Evolutionary conservation across 2,329 filamentous ascomycete species (phyloP).

Genomic region (Verticillium dahliae): DNA sequence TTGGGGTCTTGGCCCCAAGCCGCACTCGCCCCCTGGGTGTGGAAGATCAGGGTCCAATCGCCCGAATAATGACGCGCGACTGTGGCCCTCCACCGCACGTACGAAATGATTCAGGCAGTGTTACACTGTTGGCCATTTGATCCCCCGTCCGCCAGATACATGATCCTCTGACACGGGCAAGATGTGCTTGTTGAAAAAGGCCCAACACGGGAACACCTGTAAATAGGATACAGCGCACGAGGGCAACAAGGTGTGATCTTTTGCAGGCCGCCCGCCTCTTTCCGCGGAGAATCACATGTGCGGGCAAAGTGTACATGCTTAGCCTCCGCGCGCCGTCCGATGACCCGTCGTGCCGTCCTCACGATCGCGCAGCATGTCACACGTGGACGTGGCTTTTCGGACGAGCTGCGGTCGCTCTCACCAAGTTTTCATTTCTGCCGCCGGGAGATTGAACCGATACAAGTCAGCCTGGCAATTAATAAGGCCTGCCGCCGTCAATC

Average conservation of each 20-base stretch:
- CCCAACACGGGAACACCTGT: not conserved
- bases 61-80: not conserved
- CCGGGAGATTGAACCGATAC: not conserved
- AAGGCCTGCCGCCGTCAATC: not conserved
- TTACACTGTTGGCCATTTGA: too few species aligned
- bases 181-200: not conserved
- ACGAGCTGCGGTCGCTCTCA: not conserved
- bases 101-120: not conserved
- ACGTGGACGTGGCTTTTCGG: not conserved
- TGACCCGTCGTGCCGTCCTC: not conserved
- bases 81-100: not conserved
- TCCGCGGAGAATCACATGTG: not conserved
- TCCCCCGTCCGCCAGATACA: too few species aligned
- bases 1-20: not conserved
- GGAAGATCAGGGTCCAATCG: not conserved
- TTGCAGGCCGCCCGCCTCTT: too few species aligned
- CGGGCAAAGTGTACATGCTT: not conserved
- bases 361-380: not conserved
- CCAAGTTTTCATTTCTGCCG: not conserved
- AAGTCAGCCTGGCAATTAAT: not conserved
- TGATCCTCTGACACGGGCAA: not conserved
- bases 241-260: not conserved
- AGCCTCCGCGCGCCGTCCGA: not conserved
- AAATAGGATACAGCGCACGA: not conserved
- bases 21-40: not conserved